Evolutionary conservation across 2,329 filamentous ascomycete genomes (phyloP).

Genomic region (Ophiostoma angusticollis): DNA sequence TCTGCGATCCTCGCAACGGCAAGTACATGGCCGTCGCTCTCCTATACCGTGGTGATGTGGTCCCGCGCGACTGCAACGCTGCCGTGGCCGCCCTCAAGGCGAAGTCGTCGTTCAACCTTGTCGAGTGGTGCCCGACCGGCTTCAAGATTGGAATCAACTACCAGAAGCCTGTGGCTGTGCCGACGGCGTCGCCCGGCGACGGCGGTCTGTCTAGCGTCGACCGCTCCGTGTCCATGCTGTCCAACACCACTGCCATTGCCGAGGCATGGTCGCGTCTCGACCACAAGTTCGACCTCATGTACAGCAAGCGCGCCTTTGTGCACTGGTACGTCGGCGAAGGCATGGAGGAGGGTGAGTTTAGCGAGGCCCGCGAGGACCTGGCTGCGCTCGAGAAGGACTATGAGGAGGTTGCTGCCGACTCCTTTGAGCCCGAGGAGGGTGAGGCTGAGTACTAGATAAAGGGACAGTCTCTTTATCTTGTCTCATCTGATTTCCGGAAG

Average conservation of each 20-base stretch:
- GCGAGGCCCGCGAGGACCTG: conserved; percentile 73
- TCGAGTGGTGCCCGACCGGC: conserved; percentile 63
- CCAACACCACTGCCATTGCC: conserved; percentile 62
- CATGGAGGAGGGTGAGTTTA: conserved; percentile 89
- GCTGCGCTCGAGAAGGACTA: conserved; percentile 79
- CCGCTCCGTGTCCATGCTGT: conserved; percentile 55
- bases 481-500: background rate
- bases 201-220: conserved; percentile 49
- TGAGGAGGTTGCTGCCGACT: conserved; percentile 71
- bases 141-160: conserved; percentile 70
- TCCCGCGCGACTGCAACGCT: conserved; percentile 55
- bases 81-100: conserved; percentile 56
- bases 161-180: conserved; percentile 51
- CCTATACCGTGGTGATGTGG: conserved; percentile 58
- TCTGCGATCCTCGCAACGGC: conserved; percentile 60
- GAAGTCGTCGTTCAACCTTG: conserved; percentile 59
- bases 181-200: conserved; percentile 36
- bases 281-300: conserved; percentile 68
- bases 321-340: conserved; percentile 79
- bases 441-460: conserved; percentile 63
- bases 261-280: conserved; percentile 62
- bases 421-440: conserved; percentile 48
- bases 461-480: background rate
- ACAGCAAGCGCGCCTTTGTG: conserved; percentile 64
- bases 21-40: conserved; percentile 67